These are phyloP conservation scores for Boletus vermiculosoides DNA, from an alignment of 768 basidiomycete genomes.

Conservation along the genomic window DNA sequence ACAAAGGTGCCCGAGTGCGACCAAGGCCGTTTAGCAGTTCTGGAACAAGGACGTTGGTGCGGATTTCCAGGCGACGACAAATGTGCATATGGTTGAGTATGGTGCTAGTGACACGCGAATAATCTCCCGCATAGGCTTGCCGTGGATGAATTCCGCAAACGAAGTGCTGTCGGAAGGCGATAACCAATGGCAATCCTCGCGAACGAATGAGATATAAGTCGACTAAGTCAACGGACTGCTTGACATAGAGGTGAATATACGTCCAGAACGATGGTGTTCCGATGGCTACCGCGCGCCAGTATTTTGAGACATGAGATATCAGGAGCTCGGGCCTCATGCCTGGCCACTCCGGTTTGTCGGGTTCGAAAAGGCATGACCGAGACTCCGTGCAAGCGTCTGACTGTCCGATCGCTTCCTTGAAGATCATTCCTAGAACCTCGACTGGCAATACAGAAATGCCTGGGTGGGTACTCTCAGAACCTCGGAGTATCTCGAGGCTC, in stretches of 20 bases:
- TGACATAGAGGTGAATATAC: slow-evolving; percentile 23
- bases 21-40: slow-evolving; percentile 25
- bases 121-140: slow-evolving; percentile 22
- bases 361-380: neutral
- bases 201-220: slow-evolving; percentile 29
- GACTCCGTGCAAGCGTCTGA: slow-evolving; percentile 2
- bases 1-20: slow-evolving; percentile 22
- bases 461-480: neutral
- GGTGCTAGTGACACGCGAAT: slow-evolving; percentile 20
- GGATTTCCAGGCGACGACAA: slow-evolving; percentile 28
- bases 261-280: slow-evolving; percentile 43
- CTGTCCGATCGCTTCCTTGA: slow-evolving; percentile 16
- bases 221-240: slow-evolving; percentile 28
- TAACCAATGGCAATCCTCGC: slow-evolving; percentile 21
- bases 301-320: slow-evolving; percentile 41
- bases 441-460: slow-evolving; percentile 24
- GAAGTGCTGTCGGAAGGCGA: slow-evolving; percentile 25
- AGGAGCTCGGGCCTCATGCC: slow-evolving; percentile 31
- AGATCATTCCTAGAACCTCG: slow-evolving; percentile 29
- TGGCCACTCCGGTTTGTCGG: slow-evolving; percentile 10
- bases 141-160: slow-evolving; percentile 20
- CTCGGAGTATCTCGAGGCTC: slow-evolving; percentile 9
- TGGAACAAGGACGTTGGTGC: slow-evolving; percentile 23
- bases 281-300: slow-evolving; percentile 42
- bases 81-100: slow-evolving; percentile 29